Percentiles rank a stretch among this genome's conserved stretches.
Evolutionary conservation across 441 rosid genomes (phyloP).

Genomic region (Manihot esculenta): DNA sequence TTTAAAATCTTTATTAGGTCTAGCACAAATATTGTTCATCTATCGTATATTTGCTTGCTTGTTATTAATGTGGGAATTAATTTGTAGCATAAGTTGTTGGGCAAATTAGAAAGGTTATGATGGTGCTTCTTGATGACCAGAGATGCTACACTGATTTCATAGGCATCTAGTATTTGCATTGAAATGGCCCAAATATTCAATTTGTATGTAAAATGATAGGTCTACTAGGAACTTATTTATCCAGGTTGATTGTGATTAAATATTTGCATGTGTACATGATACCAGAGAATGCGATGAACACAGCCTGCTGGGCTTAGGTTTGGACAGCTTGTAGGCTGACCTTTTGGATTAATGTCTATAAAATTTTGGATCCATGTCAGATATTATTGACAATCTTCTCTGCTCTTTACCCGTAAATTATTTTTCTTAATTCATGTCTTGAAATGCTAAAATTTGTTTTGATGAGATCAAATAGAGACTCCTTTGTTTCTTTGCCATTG

Average conservation of each 20-base stretch:
- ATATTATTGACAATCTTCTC: background rate
- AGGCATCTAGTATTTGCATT: background rate
- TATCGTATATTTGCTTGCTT: background rate
- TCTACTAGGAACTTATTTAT: background rate
- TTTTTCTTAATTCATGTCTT: background rate
- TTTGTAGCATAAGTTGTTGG: background rate
- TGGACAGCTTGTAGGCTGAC: background rate
- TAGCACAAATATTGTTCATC: background rate
- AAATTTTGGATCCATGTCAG: background rate
- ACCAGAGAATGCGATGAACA: background rate
- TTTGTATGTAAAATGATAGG: background rate
- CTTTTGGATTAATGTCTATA: background rate
- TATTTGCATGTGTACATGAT: background rate
- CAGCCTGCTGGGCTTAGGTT: background rate
- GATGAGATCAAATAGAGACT: background rate
- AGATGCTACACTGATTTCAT: background rate
- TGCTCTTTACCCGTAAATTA: background rate
- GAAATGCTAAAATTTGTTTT: background rate
- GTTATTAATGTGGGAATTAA: background rate
- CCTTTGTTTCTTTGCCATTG: background rate
- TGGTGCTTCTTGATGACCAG: background rate
- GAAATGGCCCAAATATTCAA: background rate
- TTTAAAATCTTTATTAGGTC: background rate
- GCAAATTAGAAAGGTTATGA: background rate
- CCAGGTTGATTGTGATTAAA: background rate